Percentiles rank a stretch among this genome's conserved stretches.
These are phyloP conservation scores for Gigaspora rosea DNA, from an alignment of 192 early-diverging fungal genomes.

Conservation along the genomic window DNA sequence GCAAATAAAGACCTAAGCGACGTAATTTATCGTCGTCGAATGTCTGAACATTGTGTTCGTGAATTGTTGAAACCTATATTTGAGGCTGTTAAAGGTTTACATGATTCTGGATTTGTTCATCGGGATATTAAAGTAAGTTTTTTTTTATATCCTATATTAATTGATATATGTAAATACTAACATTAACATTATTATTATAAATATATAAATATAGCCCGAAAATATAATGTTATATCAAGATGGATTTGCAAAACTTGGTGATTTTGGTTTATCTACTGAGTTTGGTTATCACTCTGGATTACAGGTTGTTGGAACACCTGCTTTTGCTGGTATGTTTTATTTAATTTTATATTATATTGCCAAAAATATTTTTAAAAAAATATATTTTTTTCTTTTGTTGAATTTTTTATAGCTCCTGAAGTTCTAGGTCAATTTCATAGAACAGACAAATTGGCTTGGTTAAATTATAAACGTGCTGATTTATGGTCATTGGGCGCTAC, in stretches of 20 bases:
- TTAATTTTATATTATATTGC: neutral
- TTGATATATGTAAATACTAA: neutral
- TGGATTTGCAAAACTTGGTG: conserved; percentile 22
- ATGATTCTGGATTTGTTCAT: conserved; percentile 28
- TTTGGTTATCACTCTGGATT: conserved; percentile 29
- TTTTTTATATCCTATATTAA: too few species aligned
- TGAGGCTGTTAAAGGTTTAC: conserved; percentile 18
- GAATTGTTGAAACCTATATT: conserved; percentile 27
- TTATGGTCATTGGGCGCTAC: conserved; percentile 25
- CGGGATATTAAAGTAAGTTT: conserved; percentile 11
- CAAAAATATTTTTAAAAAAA: neutral
- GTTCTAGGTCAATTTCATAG: conserved; percentile 25
- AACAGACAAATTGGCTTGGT: conserved; percentile 17
- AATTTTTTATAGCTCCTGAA: conserved; percentile 16
- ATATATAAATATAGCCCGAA: conserved; percentile 11
- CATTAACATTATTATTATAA: neutral
- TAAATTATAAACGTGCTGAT: conserved; percentile 33
- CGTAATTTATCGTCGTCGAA: conserved; percentile 13
- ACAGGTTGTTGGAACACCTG: conserved; percentile 29
- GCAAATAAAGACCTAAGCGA: conserved; percentile 28
- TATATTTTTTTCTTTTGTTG: neutral
- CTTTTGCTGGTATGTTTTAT: conserved; percentile 18
- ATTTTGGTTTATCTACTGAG: conserved; percentile 23
- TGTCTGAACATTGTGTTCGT: conserved; percentile 4
- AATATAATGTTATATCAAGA: conserved; percentile 32